Evolutionary conservation across 164 flowering plant genomes (phyloP).

Genomic region (Berberis thunbergii): DNA sequence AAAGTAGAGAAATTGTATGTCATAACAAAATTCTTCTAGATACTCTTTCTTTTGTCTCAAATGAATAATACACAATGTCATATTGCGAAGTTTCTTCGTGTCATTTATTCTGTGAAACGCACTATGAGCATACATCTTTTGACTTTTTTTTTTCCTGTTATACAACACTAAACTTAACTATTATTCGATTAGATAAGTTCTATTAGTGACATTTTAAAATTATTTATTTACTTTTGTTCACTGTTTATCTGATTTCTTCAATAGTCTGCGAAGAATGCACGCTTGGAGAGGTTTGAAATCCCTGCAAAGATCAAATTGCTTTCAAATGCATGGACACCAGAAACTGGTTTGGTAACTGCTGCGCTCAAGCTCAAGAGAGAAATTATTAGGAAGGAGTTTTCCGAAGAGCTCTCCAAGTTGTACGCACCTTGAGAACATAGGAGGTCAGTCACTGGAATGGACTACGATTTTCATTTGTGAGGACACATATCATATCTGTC

Average conservation of each 20-base stretch:
- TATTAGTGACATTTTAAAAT: not conserved
- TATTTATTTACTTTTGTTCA: not conserved
- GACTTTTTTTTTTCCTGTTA: too few relatives aligned
- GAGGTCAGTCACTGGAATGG: slow-evolving; percentile 1
- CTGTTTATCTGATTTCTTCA: slow-evolving; percentile 11
- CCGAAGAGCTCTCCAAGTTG: slow-evolving; percentile 64
- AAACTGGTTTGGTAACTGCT: slow-evolving; percentile 87
- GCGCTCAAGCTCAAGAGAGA: slow-evolving; percentile 97
- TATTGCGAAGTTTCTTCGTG: too few relatives aligned
- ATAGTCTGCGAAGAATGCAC: slow-evolving; percentile 69
- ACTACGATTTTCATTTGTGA: not conserved
- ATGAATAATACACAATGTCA: too few relatives aligned
- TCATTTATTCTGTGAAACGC: too few relatives aligned
- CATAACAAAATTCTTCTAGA: too few relatives aligned
- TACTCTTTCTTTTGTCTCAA: too few relatives aligned
- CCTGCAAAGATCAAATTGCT: slow-evolving; percentile 88
- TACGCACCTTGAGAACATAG: slow-evolving; percentile 34
- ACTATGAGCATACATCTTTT: too few relatives aligned
- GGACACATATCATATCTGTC: not conserved
- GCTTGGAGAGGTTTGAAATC: slow-evolving; percentile 83
- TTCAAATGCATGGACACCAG: slow-evolving; percentile 85
- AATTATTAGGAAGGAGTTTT: slow-evolving; percentile 50
- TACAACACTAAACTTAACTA: too few relatives aligned
- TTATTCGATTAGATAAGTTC: too few relatives aligned
- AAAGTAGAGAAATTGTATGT: too few relatives aligned